A percentile compares a stretch with the other conserved stretches of the same genome.
These are phyloP conservation scores for Suhomyces tanzawaensis DNA, from an alignment of 805 yeast genomes.

Conservation along the genomic window DNA sequence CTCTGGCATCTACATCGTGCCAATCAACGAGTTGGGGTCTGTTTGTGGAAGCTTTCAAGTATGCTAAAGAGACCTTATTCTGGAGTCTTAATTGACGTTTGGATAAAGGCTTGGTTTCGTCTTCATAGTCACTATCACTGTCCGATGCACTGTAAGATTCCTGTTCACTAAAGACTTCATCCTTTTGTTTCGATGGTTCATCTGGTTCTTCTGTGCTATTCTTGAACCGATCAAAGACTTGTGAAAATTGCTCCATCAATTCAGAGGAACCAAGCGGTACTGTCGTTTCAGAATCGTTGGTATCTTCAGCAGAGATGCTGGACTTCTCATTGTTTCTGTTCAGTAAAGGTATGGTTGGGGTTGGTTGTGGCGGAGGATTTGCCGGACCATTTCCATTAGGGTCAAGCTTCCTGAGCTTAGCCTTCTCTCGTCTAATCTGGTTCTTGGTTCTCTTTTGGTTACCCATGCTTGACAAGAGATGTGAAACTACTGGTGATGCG, in stretches of 20 bases:
- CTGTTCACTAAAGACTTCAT: neutral
- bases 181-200: neutral
- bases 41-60: slow-evolving; percentile 56
- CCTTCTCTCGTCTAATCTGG: slow-evolving; percentile 50
- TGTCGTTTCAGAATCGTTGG: too few relatives aligned
- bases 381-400: neutral
- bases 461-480: too few relatives aligned
- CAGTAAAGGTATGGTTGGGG: neutral
- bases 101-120: slow-evolving; percentile 27
- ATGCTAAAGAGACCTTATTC: slow-evolving; percentile 62
- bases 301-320: neutral
- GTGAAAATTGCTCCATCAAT: slow-evolving; percentile 1
- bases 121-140: slow-evolving; percentile 20
- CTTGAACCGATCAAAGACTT: neutral
- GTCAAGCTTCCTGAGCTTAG: slow-evolving; percentile 35
- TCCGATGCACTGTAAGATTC: slow-evolving; percentile 21
- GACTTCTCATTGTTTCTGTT: neutral
- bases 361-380: neutral
- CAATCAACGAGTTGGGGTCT: slow-evolving; percentile 80
- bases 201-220: slow-evolving; percentile 2
- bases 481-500: too few relatives aligned
- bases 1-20: slow-evolving; percentile 82
- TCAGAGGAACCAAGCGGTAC: too few relatives aligned
- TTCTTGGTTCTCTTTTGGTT: slow-evolving; percentile 53
- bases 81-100: slow-evolving; percentile 51